These are phyloP conservation scores for Benincasa hispida DNA, from an alignment of 306 rosid species.

Conservation along the genomic window DNA sequence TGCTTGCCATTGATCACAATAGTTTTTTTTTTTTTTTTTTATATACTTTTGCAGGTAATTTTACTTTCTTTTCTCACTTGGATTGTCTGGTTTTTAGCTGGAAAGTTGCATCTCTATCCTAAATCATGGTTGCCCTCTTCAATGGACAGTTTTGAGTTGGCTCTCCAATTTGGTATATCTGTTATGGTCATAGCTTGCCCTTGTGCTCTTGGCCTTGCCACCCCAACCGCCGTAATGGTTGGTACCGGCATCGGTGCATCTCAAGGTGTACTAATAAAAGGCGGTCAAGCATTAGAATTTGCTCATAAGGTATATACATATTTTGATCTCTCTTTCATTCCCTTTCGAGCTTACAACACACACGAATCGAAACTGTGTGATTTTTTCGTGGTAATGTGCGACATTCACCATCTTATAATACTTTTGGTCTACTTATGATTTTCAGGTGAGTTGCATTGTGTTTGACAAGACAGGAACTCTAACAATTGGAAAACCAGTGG, in stretches of 20 bases:
- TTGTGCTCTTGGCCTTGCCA: conserved; percentile 86
- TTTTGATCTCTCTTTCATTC: neutral
- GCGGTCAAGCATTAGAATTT: conserved; percentile 75
- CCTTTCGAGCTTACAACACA: neutral
- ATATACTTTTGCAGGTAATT: conserved; percentile 37
- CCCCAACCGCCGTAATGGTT: conserved; percentile 91
- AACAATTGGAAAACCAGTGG: conserved; percentile 69
- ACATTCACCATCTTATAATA: neutral
- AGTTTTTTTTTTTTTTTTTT: neutral
- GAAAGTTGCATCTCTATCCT: conserved; percentile 52
- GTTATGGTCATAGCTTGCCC: conserved; percentile 97
- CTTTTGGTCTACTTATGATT: neutral
- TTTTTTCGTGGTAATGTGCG: neutral
- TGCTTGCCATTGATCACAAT: neutral
- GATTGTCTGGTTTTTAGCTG: conserved; percentile 64
- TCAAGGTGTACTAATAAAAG: conserved; percentile 83
- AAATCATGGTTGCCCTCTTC: conserved; percentile 69
- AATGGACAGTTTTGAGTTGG: conserved; percentile 65
- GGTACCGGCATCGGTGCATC: conserved; percentile 92
- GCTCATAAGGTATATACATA: conserved; percentile 52
- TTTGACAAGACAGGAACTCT: conserved; percentile 95
- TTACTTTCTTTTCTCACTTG: conserved; percentile 51
- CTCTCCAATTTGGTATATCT: conserved; percentile 81
- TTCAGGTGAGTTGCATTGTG: conserved; percentile 68
- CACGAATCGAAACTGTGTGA: neutral